Evolutionary conservation across 192 early-diverging fungal genomes (phyloP).

Genomic region (Mortierella antarctica): DNA sequence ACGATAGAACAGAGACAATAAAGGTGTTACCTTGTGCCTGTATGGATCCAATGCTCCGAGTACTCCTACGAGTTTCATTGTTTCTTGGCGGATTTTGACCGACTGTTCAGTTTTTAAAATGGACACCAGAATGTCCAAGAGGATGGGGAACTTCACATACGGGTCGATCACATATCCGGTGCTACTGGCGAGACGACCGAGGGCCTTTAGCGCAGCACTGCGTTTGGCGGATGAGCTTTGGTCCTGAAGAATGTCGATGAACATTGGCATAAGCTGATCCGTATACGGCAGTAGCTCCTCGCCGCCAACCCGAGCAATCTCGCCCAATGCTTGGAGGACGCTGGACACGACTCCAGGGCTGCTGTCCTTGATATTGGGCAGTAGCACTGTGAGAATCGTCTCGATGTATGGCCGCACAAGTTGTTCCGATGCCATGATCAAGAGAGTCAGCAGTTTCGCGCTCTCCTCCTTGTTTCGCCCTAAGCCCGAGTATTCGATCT

Average conservation of each 20-base stretch:
- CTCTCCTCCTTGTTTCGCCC: constrained; percentile 86
- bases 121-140: constrained; percentile 80
- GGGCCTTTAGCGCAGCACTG: constrained; percentile 85
- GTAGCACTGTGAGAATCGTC: constrained; percentile 82
- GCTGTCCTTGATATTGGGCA: constrained; percentile 84
- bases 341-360: constrained; percentile 83
- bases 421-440: constrained; percentile 79
- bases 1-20: background rate
- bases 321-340: constrained; percentile 82
- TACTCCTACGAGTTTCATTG: constrained; percentile 90
- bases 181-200: constrained; percentile 85
- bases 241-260: constrained; percentile 90
- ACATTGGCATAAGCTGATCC: constrained; percentile 83
- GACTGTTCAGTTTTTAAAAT: constrained; percentile 88
- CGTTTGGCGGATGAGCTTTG: constrained; percentile 85
- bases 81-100: constrained; percentile 78
- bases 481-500: constrained; percentile 86
- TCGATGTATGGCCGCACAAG: constrained; percentile 91
- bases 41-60: constrained; percentile 97
- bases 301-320: constrained; percentile 83
- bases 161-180: constrained; percentile 92
- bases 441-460: constrained; percentile 77
- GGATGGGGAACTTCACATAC: constrained; percentile 86
- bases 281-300: constrained; percentile 84
- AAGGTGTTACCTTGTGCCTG: constrained; percentile 59